Base-by-base conservation (phyloP, 331 rosid genomes). In the Dryas integrifolia region DNA sequence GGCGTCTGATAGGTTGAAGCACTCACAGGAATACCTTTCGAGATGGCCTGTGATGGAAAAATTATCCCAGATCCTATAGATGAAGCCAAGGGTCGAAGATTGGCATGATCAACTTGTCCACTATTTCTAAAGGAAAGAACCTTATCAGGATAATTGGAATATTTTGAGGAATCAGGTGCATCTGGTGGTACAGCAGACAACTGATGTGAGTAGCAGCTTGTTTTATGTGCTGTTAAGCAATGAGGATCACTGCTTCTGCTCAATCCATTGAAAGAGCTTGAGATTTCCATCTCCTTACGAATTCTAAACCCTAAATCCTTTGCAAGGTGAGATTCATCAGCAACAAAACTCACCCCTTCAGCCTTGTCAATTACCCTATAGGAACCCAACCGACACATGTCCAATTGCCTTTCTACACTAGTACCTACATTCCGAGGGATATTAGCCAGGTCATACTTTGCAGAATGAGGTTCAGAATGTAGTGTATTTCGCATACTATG, bases 1-100 rank as follows among this genome's bases (percentile, higher is more conserved):
- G 82, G 79, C 60, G 59, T 46, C 81, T 26, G 83, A 77, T 82
- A 81, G 45, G 82, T 65, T 70, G 89, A 78, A 70, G 77, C 65
- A 49, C 59, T 70, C 72, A 55, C n/a, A 68, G 89, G 85, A 72
- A 60, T 59, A 18, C 88, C 82, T 77, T 52, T 81, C 55, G 69
- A 72, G 80, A 72, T 70, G 30, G 55, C 84, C 61, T 70, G 81
- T 55, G 77, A 50, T 39, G 83, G 78, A 73, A 61, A 58, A 64
- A 40, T 15, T 44, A 58, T 14, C 72, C 80, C 83, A 58, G 79
- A 76, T 64, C 75, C 72, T 30, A 74, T 12, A 7, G 51, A 47
- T 52, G 75, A 58, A 52, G 74, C 70, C 21, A 63, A 9, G 26
- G 79, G 65, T 76, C 63, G 69, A 59, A 45, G 43, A 77, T 44